These are phyloP conservation scores for Proliferodiscus dingleyae DNA, from an alignment of 2,329 filamentous ascomycete genomes.

Conservation along the genomic window DNA sequence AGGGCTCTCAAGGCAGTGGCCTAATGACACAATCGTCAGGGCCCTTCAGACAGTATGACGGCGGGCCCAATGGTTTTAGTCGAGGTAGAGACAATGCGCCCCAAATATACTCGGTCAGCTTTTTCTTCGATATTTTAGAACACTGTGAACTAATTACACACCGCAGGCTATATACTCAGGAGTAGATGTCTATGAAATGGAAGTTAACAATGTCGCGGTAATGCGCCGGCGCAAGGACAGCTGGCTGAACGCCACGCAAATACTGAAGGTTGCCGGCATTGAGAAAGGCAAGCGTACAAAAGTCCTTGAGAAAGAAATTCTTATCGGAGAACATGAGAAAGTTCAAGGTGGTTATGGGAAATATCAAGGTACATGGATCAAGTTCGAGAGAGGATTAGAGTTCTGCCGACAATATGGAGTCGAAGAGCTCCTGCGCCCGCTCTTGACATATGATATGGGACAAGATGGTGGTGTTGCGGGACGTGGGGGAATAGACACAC, in stretches of 20 bases:
- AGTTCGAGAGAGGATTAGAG: constrained; percentile 84
- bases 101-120: constrained; percentile 58
- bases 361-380: constrained; percentile 98
- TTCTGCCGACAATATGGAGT: constrained; percentile 80
- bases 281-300: constrained; percentile 98
- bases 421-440: constrained; percentile 67
- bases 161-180: constrained; percentile 82
- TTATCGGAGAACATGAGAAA: constrained; percentile 95
- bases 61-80: constrained; percentile 19
- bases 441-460: constrained; percentile 76
- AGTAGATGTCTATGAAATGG: constrained; percentile 97
- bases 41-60: constrained; percentile 29
- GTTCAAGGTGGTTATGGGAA: constrained; percentile 98
- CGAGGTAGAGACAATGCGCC: constrained; percentile 33
- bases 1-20: constrained; percentile 29
- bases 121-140: not conserved
- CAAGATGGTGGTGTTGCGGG: constrained; percentile 68
- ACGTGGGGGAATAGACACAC: constrained; percentile 78
- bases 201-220: constrained; percentile 85
- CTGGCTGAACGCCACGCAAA: constrained; percentile 97
- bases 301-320: constrained; percentile 95
- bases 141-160: constrained; percentile 11
- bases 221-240: constrained; percentile 95
- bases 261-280: constrained; percentile 93
- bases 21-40: constrained; percentile 31